phyloP scores from a whole-genome alignment of 2,329 filamentous ascomycete genomes.

The Alternaria triticina region DNA sequence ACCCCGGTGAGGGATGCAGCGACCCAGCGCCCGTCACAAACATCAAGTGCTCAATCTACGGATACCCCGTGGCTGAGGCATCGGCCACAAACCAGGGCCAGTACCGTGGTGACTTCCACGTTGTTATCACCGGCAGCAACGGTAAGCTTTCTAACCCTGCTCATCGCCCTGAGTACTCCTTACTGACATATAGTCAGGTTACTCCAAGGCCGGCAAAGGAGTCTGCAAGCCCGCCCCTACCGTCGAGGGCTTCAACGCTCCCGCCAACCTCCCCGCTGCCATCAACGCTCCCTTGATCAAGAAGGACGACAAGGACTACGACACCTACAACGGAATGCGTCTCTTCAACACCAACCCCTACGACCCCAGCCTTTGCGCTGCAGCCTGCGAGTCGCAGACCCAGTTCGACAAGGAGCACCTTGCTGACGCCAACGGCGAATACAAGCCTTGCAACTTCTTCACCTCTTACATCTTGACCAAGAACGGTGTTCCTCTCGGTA shows the following conservation, averaged over 20 bases:
- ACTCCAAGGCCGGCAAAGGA: constrained; percentile 26
- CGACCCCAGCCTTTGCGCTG: constrained; percentile 39
- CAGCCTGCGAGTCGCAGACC: constrained; percentile 46
- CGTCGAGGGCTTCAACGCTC: constrained; percentile 25
- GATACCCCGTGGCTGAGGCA: constrained; percentile 27
- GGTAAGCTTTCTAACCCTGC: constrained; percentile 6
- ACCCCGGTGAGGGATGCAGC: constrained; percentile 20
- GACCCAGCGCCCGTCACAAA: constrained; percentile 32
- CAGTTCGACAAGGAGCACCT: constrained; percentile 40
- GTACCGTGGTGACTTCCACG: constrained; percentile 30
- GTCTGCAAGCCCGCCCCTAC: constrained; percentile 6
- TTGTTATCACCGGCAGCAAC: constrained; percentile 37
- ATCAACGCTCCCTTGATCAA: constrained; percentile 33
- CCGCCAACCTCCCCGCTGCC: constrained; percentile 24
- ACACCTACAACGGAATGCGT: constrained; percentile 38
- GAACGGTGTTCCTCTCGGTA: constrained; percentile 45
- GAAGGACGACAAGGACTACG: constrained; percentile 15
- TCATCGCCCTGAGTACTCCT: neutral
- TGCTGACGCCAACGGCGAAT: constrained; percentile 32
- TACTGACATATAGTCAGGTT: constrained; percentile 10
- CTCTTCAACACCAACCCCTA: constrained; percentile 39
- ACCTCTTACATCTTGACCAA: constrained; percentile 48
- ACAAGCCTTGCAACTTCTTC: constrained; percentile 49
- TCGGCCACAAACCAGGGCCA: constrained; percentile 34
- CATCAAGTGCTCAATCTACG: constrained; percentile 37